phyloP scores from a whole-genome alignment of 169 alveolate species.

The Theileria annulata region DNA sequence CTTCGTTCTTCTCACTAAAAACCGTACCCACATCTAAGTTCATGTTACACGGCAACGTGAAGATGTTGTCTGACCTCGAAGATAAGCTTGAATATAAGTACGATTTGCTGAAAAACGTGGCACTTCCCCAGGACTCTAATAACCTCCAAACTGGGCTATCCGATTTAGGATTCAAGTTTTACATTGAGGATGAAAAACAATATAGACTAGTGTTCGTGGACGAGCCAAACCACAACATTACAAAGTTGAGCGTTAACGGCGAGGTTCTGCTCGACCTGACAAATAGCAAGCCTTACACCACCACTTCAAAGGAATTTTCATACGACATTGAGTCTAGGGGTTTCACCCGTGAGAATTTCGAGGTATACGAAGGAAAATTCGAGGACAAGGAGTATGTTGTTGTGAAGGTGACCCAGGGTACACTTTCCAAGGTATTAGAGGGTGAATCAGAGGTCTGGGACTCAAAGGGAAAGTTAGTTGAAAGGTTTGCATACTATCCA shows the following conservation, averaged over 20 bases:
- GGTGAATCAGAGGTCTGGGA: conserved; percentile 2
- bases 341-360: neutral
- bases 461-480: neutral
- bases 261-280: neutral
- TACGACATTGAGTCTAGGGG: neutral
- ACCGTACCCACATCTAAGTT: neutral
- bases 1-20: neutral
- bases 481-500: conserved; percentile 1
- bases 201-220: neutral
- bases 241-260: neutral
- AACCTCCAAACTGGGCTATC: neutral
- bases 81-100: conserved; percentile 1
- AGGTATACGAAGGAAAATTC: neutral
- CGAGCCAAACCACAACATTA: neutral
- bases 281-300: neutral
- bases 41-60: neutral
- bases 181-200: neutral
- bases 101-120: neutral
- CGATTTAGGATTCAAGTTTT: neutral
- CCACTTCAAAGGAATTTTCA: neutral
- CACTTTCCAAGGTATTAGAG: conserved; percentile 2
- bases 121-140: neutral
- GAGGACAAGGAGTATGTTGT: neutral
- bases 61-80: neutral
- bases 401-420: neutral